Conservation (phyloP, 306 rosid species). For the Parietaria judaica region DNA sequence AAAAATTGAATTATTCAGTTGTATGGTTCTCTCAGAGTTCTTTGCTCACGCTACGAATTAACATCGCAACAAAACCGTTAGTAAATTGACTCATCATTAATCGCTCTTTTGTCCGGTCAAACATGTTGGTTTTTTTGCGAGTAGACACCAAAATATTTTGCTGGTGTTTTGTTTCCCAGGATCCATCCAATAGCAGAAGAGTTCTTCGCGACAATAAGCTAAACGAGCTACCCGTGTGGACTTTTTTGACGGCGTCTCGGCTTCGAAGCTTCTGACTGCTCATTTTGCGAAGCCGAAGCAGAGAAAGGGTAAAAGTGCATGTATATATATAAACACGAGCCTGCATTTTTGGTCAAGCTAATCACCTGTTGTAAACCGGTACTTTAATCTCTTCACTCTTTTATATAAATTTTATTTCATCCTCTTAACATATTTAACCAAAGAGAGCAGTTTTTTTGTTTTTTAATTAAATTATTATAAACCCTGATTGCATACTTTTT, state of each 20-base stretch:
- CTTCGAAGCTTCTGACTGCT: constrained; percentile 19
- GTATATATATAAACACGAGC: constrained; percentile 16
- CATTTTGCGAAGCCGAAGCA: constrained; percentile 18
- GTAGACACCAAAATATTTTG: constrained; percentile 1
- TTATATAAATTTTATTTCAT: background rate
- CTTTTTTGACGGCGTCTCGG: constrained; percentile 17
- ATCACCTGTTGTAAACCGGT: background rate
- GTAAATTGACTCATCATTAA: no score
- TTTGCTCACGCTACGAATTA: background rate
- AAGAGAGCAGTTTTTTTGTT: constrained; percentile 13
- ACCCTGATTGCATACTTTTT: background rate
- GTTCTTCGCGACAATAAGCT: constrained; percentile 17
- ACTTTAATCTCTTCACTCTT: background rate
- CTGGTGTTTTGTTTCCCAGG: constrained; percentile 16
- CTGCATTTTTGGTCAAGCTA: constrained; percentile 18
- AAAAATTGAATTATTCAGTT: background rate
- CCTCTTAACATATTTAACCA: constrained; percentile 12
- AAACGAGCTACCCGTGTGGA: constrained; percentile 17
- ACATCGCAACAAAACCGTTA: no score
- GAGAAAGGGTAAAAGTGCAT: background rate
- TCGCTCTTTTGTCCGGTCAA: no score
- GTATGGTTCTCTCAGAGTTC: background rate
- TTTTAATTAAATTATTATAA: background rate
- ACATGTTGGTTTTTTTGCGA: no score
- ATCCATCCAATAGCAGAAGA: constrained; percentile 19